Percentiles rank a stretch among this genome's conserved stretches.
These are phyloP conservation scores for Lodderomyces pseudojiufengensis DNA, from an alignment of 1,139 yeast genomes.

Conservation along the genomic window DNA sequence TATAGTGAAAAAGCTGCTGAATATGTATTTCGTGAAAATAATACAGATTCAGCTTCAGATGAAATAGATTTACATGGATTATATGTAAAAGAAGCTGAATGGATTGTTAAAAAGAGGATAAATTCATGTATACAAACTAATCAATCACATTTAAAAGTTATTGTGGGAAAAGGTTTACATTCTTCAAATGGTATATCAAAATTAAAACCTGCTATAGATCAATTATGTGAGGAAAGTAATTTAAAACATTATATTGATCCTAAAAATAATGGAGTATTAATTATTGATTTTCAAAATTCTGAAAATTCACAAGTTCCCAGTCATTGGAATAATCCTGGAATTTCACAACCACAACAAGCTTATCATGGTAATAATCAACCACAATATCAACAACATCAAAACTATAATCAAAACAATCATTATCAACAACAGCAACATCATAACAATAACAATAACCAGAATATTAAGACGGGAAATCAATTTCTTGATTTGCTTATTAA, in stretches of 20 bases:
- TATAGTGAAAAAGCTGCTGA: constrained; percentile 82
- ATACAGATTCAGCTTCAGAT: constrained; percentile 74
- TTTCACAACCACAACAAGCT: constrained; percentile 26
- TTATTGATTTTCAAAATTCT: constrained; percentile 54
- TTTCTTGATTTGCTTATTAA: constrained; percentile 30
- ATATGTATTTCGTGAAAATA: constrained; percentile 84
- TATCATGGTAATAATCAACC: constrained; percentile 27
- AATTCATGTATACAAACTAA: constrained; percentile 59
- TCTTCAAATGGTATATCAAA: constrained; percentile 80
- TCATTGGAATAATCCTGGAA: constrained; percentile 36
- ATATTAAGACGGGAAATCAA: constrained; percentile 18
- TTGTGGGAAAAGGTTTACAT: constrained; percentile 94
- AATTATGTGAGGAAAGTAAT: constrained; percentile 62
- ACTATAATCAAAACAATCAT: constrained; percentile 21
- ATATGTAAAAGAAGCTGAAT: constrained; percentile 83
- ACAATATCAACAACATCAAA: constrained; percentile 27
- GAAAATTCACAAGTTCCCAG: constrained; percentile 45
- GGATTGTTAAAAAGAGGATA: constrained; percentile 68
- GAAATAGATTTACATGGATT: constrained; percentile 95
- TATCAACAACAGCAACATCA: constrained; percentile 15
- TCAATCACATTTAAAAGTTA: constrained; percentile 59
- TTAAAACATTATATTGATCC: constrained; percentile 61
- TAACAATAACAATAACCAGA: constrained; percentile 14
- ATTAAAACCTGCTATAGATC: constrained; percentile 84
- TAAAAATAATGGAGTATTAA: constrained; percentile 75